Percentiles rank a stretch among this genome's conserved stretches.
Conservation (phyloP, 306 rosid species). For the Benincasa hispida region DNA sequence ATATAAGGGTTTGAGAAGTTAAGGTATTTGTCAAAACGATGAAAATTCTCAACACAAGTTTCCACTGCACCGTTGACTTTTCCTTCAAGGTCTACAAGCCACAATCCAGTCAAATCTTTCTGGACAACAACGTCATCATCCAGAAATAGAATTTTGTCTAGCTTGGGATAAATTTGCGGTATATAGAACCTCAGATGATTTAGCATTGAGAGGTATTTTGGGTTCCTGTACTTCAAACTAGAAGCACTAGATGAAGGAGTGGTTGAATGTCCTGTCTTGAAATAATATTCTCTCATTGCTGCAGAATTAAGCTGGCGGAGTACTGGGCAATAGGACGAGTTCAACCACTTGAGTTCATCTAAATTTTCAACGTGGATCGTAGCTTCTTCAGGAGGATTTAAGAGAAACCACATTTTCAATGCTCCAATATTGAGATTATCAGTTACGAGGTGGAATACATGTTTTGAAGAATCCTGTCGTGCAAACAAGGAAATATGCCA, state of each 20-base stretch:
- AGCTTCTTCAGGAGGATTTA: constrained; percentile 92
- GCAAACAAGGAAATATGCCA: constrained; percentile 13
- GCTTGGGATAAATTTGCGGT: constrained; percentile 85
- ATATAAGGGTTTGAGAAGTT: constrained; percentile 81
- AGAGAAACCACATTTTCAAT: constrained; percentile 96
- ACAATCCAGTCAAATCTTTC: constrained; percentile 82
- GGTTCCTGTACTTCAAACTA: constrained; percentile 90
- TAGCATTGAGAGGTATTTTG: constrained; percentile 95
- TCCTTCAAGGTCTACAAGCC: constrained; percentile 65
- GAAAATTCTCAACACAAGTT: constrained; percentile 88
- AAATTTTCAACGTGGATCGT: constrained; percentile 86
- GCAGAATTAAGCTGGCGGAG: constrained; percentile 89
- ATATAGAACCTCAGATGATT: constrained; percentile 94
- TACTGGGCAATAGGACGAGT: constrained; percentile 93
- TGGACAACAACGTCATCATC: constrained; percentile 97
- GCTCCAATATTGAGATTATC: constrained; percentile 95
- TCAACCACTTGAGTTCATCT: constrained; percentile 88
- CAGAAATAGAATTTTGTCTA: constrained; percentile 82
- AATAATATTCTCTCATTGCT: constrained; percentile 86
- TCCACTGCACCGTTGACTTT: constrained; percentile 97
- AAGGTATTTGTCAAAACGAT: constrained; percentile 87
- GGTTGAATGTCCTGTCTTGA: constrained; percentile 79
- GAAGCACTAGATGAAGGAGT: constrained; percentile 60
- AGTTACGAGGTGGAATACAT: constrained; percentile 88
- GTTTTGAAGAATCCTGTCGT: constrained; percentile 81